Conservation (phyloP, 176 grass and related monocot genomes). For the Echinochloa phyllopogon region DNA sequence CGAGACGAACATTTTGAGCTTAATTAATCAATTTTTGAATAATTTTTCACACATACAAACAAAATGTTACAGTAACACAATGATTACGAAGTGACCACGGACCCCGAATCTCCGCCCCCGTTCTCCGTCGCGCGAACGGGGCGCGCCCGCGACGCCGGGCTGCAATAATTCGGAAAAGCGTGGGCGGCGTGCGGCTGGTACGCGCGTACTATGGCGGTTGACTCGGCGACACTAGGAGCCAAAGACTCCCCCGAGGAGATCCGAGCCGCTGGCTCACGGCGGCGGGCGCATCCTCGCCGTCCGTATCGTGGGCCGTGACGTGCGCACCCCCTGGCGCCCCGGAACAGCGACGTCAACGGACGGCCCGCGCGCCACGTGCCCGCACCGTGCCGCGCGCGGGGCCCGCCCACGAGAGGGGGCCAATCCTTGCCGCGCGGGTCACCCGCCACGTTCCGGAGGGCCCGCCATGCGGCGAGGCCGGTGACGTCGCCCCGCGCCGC, state of each 20-base stretch:
- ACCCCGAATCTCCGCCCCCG: too few relatives aligned
- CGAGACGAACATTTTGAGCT: too few relatives aligned
- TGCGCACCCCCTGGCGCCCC: neutral
- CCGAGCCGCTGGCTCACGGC: neutral
- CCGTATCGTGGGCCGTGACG: constrained; percentile 14
- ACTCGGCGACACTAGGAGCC: neutral
- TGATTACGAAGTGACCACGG: too few relatives aligned
- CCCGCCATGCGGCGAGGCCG: neutral
- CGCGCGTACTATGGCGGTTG: neutral
- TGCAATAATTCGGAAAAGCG: neutral
- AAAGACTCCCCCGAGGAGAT: neutral
- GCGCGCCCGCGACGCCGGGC: too few relatives aligned
- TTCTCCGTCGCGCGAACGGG: too few relatives aligned
- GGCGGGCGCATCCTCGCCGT: neutral
- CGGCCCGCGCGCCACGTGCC: neutral
- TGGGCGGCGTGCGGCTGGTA: neutral
- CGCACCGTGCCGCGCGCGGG: neutral
- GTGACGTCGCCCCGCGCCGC: neutral
- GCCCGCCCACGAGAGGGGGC: too few relatives aligned
- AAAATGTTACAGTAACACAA: too few relatives aligned
- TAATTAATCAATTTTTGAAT: too few relatives aligned
- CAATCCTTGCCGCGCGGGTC: neutral
- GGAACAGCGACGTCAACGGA: constrained; percentile 42
- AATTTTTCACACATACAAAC: too few relatives aligned
- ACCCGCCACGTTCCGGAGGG: neutral